phyloP scores from a whole-genome alignment of 345 rosid species.

The Camelina sativa region DNA sequence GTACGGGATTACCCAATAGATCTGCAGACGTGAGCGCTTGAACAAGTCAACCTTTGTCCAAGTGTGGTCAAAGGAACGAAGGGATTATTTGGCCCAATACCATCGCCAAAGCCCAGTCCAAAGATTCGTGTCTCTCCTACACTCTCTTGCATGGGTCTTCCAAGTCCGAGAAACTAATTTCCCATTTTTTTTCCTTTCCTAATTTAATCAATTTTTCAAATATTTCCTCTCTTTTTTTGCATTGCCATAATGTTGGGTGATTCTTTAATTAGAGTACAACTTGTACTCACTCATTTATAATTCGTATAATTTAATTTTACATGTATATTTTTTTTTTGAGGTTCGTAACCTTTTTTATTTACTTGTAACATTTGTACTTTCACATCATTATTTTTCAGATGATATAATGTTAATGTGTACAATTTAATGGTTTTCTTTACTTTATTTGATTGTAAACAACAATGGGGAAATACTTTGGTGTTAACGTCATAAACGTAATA shows the following conservation, averaged over 20 bases:
- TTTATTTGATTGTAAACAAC: no score
- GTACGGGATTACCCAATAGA: slow-evolving; percentile 64
- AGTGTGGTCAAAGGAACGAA: slow-evolving; percentile 47
- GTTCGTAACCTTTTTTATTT: slow-evolving; percentile 15
- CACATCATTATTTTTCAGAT: not conserved
- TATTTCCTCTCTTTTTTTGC: not conserved
- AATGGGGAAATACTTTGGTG: no score
- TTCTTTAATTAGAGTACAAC: slow-evolving; percentile 24
- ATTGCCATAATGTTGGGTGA: slow-evolving; percentile 14
- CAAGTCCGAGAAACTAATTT: slow-evolving; percentile 58
- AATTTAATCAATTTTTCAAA: not conserved
- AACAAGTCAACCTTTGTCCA: slow-evolving; percentile 85
- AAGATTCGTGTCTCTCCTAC: slow-evolving; percentile 73
- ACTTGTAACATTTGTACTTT: slow-evolving; percentile 17
- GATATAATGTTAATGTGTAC: no score
- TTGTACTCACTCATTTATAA: slow-evolving; percentile 16
- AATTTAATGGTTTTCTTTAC: no score
- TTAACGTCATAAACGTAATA: no score
- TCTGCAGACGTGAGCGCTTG: slow-evolving; percentile 74
- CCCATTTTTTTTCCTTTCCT: not conserved
- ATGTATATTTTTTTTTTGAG: not conserved
- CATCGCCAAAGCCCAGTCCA: slow-evolving; percentile 90
- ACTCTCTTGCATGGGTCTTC: slow-evolving; percentile 78
- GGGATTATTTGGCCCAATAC: slow-evolving; percentile 68
- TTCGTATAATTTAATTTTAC: slow-evolving; percentile 4